phyloP scores from a whole-genome alignment of 2,329 filamentous ascomycete species.

The Raffaelea deltoideospora region DNA sequence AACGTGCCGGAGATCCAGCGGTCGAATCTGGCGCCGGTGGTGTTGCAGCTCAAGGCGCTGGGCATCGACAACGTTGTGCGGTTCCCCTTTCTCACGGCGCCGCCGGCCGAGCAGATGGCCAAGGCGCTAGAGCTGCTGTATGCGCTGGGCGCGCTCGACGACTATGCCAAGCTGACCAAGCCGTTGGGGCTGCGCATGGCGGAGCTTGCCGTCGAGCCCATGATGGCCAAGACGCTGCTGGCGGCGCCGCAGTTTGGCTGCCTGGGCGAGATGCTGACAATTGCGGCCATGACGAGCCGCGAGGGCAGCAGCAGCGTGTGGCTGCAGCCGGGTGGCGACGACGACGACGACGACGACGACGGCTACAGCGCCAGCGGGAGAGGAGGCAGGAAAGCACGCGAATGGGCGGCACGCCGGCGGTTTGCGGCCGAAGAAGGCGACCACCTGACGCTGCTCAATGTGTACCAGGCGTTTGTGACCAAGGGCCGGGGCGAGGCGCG shows the following conservation, averaged over 20 bases:
- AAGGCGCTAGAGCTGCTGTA: constrained; percentile 80
- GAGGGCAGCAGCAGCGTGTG: constrained; percentile 69
- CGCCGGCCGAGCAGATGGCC: constrained; percentile 69
- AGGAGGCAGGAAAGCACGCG: constrained; percentile 44
- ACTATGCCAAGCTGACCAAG: constrained; percentile 77
- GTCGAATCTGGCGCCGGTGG: constrained; percentile 73
- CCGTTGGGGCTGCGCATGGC: constrained; percentile 87
- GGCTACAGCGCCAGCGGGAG: no score
- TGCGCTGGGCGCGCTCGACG: constrained; percentile 72
- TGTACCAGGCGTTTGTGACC: constrained; percentile 78
- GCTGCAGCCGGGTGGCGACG: constrained; percentile 63
- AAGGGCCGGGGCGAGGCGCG: constrained; percentile 68
- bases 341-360: no score
- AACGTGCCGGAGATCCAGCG: constrained; percentile 86
- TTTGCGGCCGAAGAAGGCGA: constrained; percentile 92
- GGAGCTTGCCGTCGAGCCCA: constrained; percentile 81
- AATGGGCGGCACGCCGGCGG: constrained; percentile 53
- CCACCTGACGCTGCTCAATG: constrained; percentile 81
- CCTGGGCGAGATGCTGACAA: constrained; percentile 72
- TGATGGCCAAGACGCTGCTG: constrained; percentile 84
- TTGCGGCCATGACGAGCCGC: constrained; percentile 85
- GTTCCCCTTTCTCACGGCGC: constrained; percentile 78
- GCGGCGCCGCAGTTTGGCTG: constrained; percentile 62
- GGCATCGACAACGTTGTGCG: constrained; percentile 89
- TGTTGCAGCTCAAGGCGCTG: constrained; percentile 85